Evolutionary conservation across 73 alveolate genomes (phyloP), one percentile per base, ranked within the genome.

Genomic region (Blepharisma japonicum): DNA sequence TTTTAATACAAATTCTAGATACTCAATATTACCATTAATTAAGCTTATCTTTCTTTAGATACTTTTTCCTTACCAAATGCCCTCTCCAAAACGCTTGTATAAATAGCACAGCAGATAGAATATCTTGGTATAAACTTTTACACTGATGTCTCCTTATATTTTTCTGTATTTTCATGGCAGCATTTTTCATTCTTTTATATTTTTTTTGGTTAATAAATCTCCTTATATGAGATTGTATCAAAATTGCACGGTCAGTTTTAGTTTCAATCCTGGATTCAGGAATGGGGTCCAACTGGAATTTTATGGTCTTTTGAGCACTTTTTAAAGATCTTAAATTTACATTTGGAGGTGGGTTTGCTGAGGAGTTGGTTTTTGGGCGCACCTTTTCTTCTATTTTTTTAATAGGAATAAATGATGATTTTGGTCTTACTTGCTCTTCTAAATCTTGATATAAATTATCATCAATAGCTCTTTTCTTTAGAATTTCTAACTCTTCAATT

Each of bases 121-220:
- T 61, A 39, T 25, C 23, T 61, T 61, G 38, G 48, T 14, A 61
- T 18, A 61, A 18, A 18, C 47, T 14, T n/a, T 25, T 14, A 2
- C 39, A n/a, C n/a, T 14, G 38, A 25, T 18, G 23, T 9, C 74
- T n/a, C 14, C 74, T n/a, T 20, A 61, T 25, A 14, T 61, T n/a
- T 8, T 11, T 18, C 47, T 61, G 74, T 8, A 61, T 61, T 61
- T 61, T 61, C 23, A 61, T 61, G 18, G 74, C 46, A 8, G 74
- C 74, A 5, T 61, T 25, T 20, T 25, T n/a, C 39, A 61, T 25
- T 25, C 4, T n/a, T 14, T 61, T 14, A 61, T 18, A 61, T 14
- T 61, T 61, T 9, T 25, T n/a, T 61, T 25, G 74, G 14, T 5
- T n/a, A 9, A 61, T 18, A 25, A 61, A 61, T 61, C 74, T 61